These are phyloP conservation scores for Chaetomidium leptoderma DNA, from an alignment of 495 filamentous ascomycete species.

Conservation along the genomic window DNA sequence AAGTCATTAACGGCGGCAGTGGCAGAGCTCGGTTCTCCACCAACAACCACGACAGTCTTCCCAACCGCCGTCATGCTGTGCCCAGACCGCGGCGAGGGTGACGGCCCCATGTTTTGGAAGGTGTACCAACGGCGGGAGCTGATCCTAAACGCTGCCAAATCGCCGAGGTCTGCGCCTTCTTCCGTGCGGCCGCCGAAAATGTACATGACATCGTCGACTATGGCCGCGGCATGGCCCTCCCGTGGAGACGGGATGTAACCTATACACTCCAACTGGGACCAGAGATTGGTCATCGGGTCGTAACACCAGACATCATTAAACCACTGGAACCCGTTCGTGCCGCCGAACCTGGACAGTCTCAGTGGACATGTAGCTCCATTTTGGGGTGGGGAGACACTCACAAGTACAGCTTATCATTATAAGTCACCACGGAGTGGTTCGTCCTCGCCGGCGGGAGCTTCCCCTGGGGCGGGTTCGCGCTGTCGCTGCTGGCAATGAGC, in stretches of 20 bases:
- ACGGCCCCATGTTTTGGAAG: conserved; percentile 99
- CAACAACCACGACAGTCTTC: conserved; percentile 86
- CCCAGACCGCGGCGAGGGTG: conserved; percentile 86
- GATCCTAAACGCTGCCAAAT: conserved; percentile 93
- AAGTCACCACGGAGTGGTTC: conserved; percentile 91
- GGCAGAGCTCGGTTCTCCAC: conserved; percentile 88
- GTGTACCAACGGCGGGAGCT: conserved; percentile 92
- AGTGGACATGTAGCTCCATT: conserved; percentile 15
- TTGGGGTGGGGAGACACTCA: conserved; percentile 49
- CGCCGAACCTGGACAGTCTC: conserved; percentile 68
- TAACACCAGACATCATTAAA: conserved; percentile 99
- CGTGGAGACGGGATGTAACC: conserved; percentile 91
- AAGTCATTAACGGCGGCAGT: conserved; percentile 75
- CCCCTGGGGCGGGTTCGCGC: conserved; percentile 57
- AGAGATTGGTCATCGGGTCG: conserved; percentile 74
- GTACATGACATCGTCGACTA: conserved; percentile 98
- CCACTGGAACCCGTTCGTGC: conserved; percentile 90
- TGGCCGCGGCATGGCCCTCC: conserved; percentile 89
- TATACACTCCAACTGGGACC: conserved; percentile 89
- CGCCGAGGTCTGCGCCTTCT: conserved; percentile 85
- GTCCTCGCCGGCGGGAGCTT: conserved; percentile 86
- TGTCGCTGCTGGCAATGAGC: conserved; percentile 70
- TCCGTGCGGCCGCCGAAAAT: conserved; percentile 97
- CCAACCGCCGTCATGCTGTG: conserved; percentile 96
- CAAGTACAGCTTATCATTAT: conserved; percentile 88